These are phyloP conservation scores for Phytophthora pisi DNA, from an alignment of 352 stramenopile species.

Conservation along the genomic window DNA sequence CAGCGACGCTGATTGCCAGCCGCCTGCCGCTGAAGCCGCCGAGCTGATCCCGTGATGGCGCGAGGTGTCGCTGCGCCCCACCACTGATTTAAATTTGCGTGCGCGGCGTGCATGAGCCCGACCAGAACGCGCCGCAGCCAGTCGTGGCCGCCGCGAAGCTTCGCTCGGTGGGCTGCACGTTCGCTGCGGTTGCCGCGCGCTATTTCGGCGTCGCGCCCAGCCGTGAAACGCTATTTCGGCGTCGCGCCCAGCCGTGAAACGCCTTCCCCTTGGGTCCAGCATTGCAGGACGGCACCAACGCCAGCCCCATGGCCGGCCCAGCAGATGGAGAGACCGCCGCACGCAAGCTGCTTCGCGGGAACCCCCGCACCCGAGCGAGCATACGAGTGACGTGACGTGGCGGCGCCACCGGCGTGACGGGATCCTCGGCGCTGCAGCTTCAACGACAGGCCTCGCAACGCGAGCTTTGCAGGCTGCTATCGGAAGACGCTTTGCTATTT, in stretches of 20 bases:
- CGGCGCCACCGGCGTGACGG: neutral
- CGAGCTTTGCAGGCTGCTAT: neutral
- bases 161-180: constrained; percentile 15
- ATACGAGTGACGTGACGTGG: constrained; percentile 1
- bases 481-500: neutral
- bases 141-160: constrained; percentile 16
- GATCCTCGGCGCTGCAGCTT: neutral
- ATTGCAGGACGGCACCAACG: neutral
- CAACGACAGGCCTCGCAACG: neutral
- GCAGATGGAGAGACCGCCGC: constrained; percentile 13
- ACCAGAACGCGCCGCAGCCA: constrained; percentile 26
- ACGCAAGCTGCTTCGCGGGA: constrained; percentile 10
- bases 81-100: constrained; percentile 35
- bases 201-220: constrained; percentile 12
- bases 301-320: neutral
- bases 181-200: constrained; percentile 3
- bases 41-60: constrained; percentile 3
- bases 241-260: neutral
- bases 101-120: constrained; percentile 17
- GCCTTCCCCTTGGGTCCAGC: neutral
- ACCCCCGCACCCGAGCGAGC: neutral
- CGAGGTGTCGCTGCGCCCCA: neutral
- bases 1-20: neutral
- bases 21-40: neutral
- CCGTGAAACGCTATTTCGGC: constrained; percentile 22